Evolutionary conservation across 352 stramenopile genomes (phyloP), one percentile per base, ranked within the genome.

Genomic region (Labyrinthula sp.): DNA sequence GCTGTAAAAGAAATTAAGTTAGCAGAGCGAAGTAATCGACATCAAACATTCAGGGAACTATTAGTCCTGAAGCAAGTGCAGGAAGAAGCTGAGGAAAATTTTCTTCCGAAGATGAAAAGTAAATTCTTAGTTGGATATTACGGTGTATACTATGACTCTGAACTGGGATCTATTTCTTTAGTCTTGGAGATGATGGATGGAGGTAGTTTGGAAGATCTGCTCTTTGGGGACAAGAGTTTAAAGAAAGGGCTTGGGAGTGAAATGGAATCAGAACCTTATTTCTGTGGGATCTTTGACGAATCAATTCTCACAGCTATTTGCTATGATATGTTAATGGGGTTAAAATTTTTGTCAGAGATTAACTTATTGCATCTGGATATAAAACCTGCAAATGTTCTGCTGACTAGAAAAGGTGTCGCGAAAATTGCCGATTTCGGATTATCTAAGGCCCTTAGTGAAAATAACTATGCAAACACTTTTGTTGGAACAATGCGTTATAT

Each of bases 111-210:
- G 30, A 41, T 31, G 24, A 38, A 67, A 27, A 45, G n/a, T n/a
- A n/a, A n/a, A n/a, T n/a, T n/a, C n/a, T n/a, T 75, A 20, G 77
- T 93, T 34, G 79, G 72, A 43, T 66, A 93, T 28, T 85, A 90
- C 58, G 81, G 91, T 49, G 81, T 79, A 7, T 93, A 85, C 62
- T 85, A 82, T 66, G 82, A 86, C 56, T 71, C 75, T 2, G 79
- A 82, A 34, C 66, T 84, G 37, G 71, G 75, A 5, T 79, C 75
- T 35, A 78, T 93, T 18, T 84, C 69, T 0, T 84, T 92, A 29
- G 75, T 93, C n/a, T 71, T 93, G 38, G 81, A 93, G 60, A 92
- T 89, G 58, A 92, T 93, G 78, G 75, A 91, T 40, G 79, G 73
- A 12, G 81, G 81, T 12, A 85, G 72, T 26, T 64, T 92, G 2